A percentile compares a stretch with the other conserved stretches of the same genome.
Evolutionary conservation across 305 asterid genomes (phyloP).

Genomic region (Solanum hybrid): DNA sequence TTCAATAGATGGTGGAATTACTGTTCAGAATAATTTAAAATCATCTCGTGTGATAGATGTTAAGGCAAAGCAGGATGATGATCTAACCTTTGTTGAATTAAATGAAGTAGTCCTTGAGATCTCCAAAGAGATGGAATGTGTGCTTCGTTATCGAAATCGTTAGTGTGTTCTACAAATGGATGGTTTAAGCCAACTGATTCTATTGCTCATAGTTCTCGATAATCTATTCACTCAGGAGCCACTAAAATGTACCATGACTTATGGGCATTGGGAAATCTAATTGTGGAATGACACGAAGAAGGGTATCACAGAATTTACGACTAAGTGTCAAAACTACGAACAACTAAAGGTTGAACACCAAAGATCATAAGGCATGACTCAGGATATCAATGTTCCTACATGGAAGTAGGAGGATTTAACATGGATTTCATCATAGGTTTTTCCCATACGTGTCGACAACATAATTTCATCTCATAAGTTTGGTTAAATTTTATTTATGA

Average conservation of each 20-base stretch:
- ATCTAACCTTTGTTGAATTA: neutral
- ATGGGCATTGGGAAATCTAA: neutral
- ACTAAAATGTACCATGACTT: neutral
- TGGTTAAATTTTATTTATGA: too few relatives aligned
- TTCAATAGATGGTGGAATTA: neutral
- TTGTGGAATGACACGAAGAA: neutral
- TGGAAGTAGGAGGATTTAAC: neutral
- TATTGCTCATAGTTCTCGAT: neutral
- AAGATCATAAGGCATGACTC: neutral
- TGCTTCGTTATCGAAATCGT: neutral
- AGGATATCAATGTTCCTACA: neutral
- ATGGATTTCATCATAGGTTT: neutral
- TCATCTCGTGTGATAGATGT: neutral
- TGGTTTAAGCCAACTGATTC: neutral
- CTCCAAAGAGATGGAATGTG: neutral
- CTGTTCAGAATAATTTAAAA: too few relatives aligned
- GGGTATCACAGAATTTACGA: neutral
- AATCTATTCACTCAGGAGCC: neutral
- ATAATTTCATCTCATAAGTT: neutral
- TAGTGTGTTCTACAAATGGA: neutral
- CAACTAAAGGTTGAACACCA: neutral
- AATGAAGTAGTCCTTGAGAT: neutral
- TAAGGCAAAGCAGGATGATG: neutral
- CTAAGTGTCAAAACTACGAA: neutral
- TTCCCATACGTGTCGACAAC: neutral